These are phyloP conservation scores for Dillenia suffruticosa DNA, from an alignment of 164 flowering plant species.

Conservation along the genomic window DNA sequence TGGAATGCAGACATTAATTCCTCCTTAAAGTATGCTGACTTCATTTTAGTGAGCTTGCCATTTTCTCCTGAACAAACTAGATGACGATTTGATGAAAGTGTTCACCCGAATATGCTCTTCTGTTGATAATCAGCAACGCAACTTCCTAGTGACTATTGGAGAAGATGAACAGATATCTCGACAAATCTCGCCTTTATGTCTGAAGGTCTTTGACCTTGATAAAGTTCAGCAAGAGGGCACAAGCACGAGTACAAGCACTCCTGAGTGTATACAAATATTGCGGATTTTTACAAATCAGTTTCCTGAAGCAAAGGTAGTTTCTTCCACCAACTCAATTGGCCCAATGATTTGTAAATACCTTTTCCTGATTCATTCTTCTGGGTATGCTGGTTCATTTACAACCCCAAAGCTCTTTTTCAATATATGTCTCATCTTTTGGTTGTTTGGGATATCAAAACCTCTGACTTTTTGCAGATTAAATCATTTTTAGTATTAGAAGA, in stretches of 20 bases:
- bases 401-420: no score
- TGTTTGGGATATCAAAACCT: neutral
- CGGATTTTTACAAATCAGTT: constrained; percentile 87
- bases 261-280: constrained; percentile 82
- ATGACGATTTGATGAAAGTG: constrained; percentile 3
- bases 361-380: no score
- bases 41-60: no score
- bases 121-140: constrained; percentile 64
- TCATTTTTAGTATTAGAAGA: constrained; percentile 87
- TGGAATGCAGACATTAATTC: no score
- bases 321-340: no score
- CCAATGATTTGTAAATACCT: no score
- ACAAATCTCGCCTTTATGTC: constrained; percentile 65
- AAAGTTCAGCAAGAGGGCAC: constrained; percentile 84
- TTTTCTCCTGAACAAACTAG: neutral
- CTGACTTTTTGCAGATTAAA: constrained; percentile 67
- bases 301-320: constrained; percentile 83
- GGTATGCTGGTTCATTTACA: no score
- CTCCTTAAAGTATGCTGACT: no score
- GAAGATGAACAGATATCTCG: constrained; percentile 80
- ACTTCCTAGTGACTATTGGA: constrained; percentile 81
- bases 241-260: constrained; percentile 55
- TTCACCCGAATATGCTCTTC: neutral
- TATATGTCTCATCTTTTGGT: no score
- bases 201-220: constrained; percentile 93